These are phyloP conservation scores for Forsythia suspensa DNA, from an alignment of 257 asterid species.

Conservation along the genomic window DNA sequence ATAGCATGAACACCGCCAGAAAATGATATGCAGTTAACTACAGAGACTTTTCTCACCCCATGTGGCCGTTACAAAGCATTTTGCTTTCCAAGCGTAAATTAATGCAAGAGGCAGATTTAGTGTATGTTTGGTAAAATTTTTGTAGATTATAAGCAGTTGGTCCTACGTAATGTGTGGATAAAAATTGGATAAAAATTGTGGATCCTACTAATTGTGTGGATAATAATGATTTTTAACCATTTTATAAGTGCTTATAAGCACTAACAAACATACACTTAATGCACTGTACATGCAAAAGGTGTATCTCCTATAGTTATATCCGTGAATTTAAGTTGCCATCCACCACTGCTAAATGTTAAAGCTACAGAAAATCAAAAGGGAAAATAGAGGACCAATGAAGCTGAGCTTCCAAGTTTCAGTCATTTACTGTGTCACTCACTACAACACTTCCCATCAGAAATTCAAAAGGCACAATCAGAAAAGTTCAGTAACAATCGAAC, in stretches of 20 bases:
- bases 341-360: constrained; percentile 7
- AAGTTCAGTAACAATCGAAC: constrained; percentile 21
- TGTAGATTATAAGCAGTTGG: too few relatives aligned
- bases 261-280: too few relatives aligned
- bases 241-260: too few relatives aligned
- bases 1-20: constrained; percentile 3
- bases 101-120: neutral
- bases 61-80: neutral
- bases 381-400: constrained; percentile 1
- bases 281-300: neutral
- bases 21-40: neutral
- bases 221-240: too few relatives aligned
- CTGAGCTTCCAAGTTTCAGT: neutral
- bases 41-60: constrained; percentile 1
- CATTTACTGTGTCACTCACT: constrained; percentile 7
- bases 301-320: neutral
- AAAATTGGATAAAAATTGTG: too few relatives aligned
- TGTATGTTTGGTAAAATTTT: too few relatives aligned
- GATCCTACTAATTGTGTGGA: too few relatives aligned
- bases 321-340: neutral
- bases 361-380: neutral
- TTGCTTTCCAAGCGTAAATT: neutral
- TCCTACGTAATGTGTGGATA: too few relatives aligned
- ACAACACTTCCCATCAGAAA: constrained; percentile 2
- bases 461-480: neutral